Evolutionary conservation across 2,329 filamentous ascomycete species (phyloP), one percentile per base, ranked within the genome.

Genomic region (Botrytis porri): DNA sequence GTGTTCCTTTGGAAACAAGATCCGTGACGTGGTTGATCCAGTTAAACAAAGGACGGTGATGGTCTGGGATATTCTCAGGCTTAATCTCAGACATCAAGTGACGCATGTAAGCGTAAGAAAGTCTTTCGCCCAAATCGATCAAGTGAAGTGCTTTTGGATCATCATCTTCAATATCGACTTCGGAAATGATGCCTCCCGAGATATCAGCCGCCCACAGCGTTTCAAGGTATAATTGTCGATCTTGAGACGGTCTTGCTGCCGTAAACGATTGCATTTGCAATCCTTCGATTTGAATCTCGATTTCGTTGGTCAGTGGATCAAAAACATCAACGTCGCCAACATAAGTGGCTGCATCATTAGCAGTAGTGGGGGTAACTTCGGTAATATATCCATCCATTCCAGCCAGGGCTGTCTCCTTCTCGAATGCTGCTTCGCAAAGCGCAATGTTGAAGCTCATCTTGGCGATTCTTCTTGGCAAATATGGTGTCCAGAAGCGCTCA

Each of bases 211-310:
- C 75, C 74, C 74, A 77, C 16, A 70, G 59, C 5, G 69, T 75
- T 48, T 77, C 37, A n/a, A 76, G 74, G 64, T 78, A 79, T 10
- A 79, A 22, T 32, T 66, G 43, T 18, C 77, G 75, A 69, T 79
- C 78, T 32, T 77, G 67, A 6, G 72, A 73, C n/a, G 71, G 62
- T 29, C 73, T 77, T 14, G 78, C 75, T 20, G 70, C 69, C 14
- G 75, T 73, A 41, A 79, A 70, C 12, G 77, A 75, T 39, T 73
- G 72, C 59, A 76, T 70, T 45, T 67, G 71, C 45, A 76, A 54
- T 8, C 75, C 77, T 71, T 79, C 74, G 22, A 77, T 73, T 69
- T 78, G 76, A 29, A 78, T 69, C n/a, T 78, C 73, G 3, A 74
- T 64, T 60, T 66, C 61, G 29, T 67, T 51, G n/a, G 61, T 43